Base-by-base conservation (phyloP, 257 asterid species). In the Gentiana macrophylla region DNA sequence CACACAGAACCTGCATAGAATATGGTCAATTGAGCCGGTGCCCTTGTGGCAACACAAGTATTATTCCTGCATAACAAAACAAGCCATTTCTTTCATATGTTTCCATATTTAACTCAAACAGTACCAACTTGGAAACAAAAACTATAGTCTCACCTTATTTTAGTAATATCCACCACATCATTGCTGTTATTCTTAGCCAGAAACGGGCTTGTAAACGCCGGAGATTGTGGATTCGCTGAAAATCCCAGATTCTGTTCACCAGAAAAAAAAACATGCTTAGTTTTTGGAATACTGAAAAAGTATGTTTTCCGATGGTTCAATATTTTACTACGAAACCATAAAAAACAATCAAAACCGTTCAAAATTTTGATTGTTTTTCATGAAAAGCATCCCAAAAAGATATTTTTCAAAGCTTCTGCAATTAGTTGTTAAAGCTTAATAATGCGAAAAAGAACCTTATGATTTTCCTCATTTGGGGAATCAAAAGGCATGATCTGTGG, bases 1-100 rank as follows among this genome's bases (percentile, higher is more conserved):
- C 94, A 86, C 8, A 89, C 95, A 0, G 95, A 76, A 51, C 97
- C 97, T 48, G 79, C 78, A 65, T 81, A 90, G 65, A 90, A 90
- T 62, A 90, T 82, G 70, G 96, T 90, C 75, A 90, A 55, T 83
- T 90, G 96, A 59, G 94, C 81, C 49, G 94, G 84, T 32, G 77
- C 65, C 10, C 53, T 67, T 1, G 87, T 53, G 59, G 62, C 58
- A 75, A 59, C 77, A 37, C 78, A 45, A 59, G 70, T 60, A 57
- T 0, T 15, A 15, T 61, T 80, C 77, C 96, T 90, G 57, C 64
- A 68, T 11, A 56, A 61, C 43, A 43, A 41, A 59, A 37, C 53
- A 38, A 4, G 32, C 51, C 54, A 36, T 13, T 15, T 44, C 11
- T 48, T 37, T 15, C 50, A 37, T 5, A 44, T 9, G 35, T 46